phyloP scores from a whole-genome alignment of 2,329 filamentous ascomycete species.

The Thermomyces lanuginosus region DNA sequence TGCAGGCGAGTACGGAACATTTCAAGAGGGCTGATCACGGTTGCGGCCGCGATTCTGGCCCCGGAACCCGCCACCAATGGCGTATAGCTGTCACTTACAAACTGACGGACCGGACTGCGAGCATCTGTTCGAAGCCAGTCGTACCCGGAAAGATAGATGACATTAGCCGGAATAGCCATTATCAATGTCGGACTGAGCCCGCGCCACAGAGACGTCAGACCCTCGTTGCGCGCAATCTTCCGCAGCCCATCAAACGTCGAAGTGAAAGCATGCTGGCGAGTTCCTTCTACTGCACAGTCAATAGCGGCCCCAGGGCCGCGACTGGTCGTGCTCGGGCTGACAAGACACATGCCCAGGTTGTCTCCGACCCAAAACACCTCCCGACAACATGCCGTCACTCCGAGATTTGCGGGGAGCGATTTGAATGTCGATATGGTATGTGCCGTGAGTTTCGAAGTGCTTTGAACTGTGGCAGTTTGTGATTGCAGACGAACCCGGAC shows the following conservation, averaged over 20 bases:
- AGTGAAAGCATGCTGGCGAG: conserved; percentile 65
- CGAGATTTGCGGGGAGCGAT: conserved; percentile 65
- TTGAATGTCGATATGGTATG: conserved; percentile 38
- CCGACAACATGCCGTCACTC: conserved; percentile 85
- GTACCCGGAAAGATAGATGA: conserved; percentile 97
- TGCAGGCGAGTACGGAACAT: conserved; percentile 89
- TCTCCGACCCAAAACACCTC: conserved; percentile 96
- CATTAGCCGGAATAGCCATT: conserved; percentile 89
- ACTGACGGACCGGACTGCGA: conserved; percentile 51
- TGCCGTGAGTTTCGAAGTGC: conserved; percentile 39
- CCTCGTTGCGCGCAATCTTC: conserved; percentile 92
- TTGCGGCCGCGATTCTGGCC: conserved; percentile 65
- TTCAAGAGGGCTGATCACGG: conserved; percentile 77
- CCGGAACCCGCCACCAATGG: conserved; percentile 65
- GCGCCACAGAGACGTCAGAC: conserved; percentile 71
- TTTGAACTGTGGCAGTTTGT: conserved; percentile 42
- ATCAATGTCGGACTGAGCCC: conserved; percentile 84
- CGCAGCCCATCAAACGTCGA: conserved; percentile 82
- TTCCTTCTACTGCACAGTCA: conserved; percentile 77
- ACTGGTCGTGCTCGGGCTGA: conserved; percentile 27
- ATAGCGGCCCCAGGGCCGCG: conserved; percentile 30
- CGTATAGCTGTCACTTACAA: conserved; percentile 52
- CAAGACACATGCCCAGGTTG: conserved; percentile 63
- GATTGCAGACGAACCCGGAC: conserved; percentile 90
- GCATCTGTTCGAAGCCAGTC: conserved; percentile 73